phyloP scores from a whole-genome alignment of 331 rosid genomes.

The Erythrophleum ivorense region DNA sequence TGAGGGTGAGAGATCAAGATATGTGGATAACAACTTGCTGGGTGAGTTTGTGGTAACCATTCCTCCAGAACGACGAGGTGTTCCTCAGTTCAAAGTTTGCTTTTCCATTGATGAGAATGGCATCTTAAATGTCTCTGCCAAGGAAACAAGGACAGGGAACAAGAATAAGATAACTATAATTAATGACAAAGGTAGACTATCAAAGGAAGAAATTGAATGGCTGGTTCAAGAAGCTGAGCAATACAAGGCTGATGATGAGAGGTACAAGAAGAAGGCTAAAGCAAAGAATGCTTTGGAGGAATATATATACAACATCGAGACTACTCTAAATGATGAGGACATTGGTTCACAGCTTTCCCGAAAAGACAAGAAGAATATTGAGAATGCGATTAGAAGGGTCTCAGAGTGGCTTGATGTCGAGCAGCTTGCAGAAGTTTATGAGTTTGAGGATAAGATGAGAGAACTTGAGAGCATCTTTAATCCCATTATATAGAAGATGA shows the following conservation, averaged over 20 bases:
- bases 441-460: background rate
- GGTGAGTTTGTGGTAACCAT: background rate
- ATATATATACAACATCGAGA: background rate
- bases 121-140: background rate
- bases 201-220: background rate
- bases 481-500: background rate
- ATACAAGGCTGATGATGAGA: background rate
- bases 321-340: too few relatives aligned
- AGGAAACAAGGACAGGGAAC: background rate
- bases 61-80: background rate
- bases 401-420: background rate
- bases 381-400: background rate
- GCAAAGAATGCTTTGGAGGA: background rate
- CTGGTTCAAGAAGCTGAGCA: background rate
- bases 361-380: background rate
- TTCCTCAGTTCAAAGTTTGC: background rate
- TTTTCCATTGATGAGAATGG: conserved; percentile 33
- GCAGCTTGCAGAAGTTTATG: background rate
- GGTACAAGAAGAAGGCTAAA: background rate
- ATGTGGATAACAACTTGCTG: conserved; percentile 16
- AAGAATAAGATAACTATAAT: background rate
- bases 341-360: background rate
- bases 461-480: background rate
- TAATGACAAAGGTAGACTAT: background rate
- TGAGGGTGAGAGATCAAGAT: conserved; percentile 35